Conservation (phyloP, 345 rosid genomes). For the Garcia nutans region DNA sequence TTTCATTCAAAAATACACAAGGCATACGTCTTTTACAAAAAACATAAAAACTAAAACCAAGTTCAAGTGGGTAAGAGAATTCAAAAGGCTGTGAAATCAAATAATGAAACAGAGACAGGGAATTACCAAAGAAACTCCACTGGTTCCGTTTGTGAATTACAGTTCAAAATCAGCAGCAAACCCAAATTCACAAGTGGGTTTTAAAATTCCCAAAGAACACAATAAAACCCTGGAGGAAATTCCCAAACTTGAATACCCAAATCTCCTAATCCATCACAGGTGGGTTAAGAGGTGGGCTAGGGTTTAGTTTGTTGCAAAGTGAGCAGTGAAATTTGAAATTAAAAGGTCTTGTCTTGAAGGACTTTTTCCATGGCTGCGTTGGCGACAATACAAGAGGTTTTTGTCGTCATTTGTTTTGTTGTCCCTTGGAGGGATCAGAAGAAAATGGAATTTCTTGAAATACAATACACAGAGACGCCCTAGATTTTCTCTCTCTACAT, state of each 20-base stretch:
- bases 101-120: conserved; percentile 16
- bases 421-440: conserved; percentile 44
- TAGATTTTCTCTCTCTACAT: conserved; percentile 15
- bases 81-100: conserved; percentile 9
- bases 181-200: conserved; percentile 33
- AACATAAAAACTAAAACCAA: background rate
- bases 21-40: background rate
- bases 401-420: conserved; percentile 57
- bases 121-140: conserved; percentile 39
- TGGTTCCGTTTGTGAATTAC: conserved; percentile 18
- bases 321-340: conserved; percentile 25
- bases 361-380: conserved; percentile 43
- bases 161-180: conserved; percentile 21
- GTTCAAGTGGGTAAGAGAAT: background rate
- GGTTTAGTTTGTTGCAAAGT: conserved; percentile 36
- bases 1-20: background rate
- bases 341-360: conserved; percentile 40
- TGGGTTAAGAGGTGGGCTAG: conserved; percentile 22
- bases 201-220: conserved; percentile 25
- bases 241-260: conserved; percentile 17
- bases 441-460: conserved; percentile 72
- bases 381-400: conserved; percentile 48
- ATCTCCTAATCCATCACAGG: conserved; percentile 22
- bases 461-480: conserved; percentile 25
- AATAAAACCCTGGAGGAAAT: conserved; percentile 23